phyloP scores from a whole-genome alignment of 1,139 yeast species.

The Blastobotrys buckinghamii region DNA sequence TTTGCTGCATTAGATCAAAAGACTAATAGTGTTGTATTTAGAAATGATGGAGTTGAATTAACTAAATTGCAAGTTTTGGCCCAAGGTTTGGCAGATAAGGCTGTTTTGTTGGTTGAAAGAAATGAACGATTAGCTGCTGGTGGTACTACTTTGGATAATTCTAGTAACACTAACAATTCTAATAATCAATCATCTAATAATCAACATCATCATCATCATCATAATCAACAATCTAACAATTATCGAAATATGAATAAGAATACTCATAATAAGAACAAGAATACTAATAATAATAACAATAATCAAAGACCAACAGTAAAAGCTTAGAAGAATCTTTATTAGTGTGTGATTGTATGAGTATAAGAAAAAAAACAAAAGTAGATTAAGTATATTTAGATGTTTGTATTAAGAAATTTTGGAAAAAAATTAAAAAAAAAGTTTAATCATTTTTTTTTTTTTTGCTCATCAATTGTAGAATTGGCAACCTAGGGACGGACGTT shows the following conservation, averaged over 20 bases:
- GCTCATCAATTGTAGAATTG: too few species aligned
- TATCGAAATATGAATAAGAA: not conserved
- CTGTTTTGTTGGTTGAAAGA: slow-evolving; percentile 71
- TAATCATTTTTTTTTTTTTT: too few species aligned
- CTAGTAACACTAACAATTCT: not conserved
- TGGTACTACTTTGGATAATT: slow-evolving; percentile 44
- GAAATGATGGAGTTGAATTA: slow-evolving; percentile 56
- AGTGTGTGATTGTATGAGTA: too few species aligned
- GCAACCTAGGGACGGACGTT: too few species aligned
- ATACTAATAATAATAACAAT: not conserved
- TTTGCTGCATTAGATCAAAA: slow-evolving; percentile 59
- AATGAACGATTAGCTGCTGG: slow-evolving; percentile 80
- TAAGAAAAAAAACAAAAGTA: not conserved
- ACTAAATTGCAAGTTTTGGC: slow-evolving; percentile 87
- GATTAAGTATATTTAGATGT: too few species aligned
- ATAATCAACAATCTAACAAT: slow-evolving; percentile 6
- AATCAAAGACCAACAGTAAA: not conserved
- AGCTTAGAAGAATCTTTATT: not conserved
- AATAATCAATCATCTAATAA: slow-evolving; percentile 1
- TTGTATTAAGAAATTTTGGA: too few species aligned
- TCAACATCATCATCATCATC: slow-evolving; percentile 10
- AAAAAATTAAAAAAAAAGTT: too few species aligned
- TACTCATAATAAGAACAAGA: not conserved
- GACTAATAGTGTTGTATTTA: slow-evolving; percentile 51
- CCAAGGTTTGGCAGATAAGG: slow-evolving; percentile 80